Percentiles rank a stretch among this genome's conserved stretches.
These are phyloP conservation scores for Daldinia bambusicola DNA, from an alignment of 495 filamentous ascomycete genomes.

Conservation along the genomic window DNA sequence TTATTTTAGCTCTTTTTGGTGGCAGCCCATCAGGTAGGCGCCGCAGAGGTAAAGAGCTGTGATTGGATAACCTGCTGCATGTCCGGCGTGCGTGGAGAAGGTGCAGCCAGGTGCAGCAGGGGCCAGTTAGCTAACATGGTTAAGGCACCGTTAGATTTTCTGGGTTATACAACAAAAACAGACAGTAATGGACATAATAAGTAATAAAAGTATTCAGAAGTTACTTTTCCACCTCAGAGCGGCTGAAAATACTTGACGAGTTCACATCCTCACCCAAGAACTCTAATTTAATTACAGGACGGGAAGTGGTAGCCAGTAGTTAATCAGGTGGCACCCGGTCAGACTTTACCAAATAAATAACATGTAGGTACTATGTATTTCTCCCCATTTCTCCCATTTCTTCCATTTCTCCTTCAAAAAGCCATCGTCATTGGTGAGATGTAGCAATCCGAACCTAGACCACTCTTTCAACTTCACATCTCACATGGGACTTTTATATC, in stretches of 20 bases:
- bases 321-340: constrained; percentile 15
- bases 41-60: not conserved
- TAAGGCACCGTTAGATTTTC: constrained; percentile 26
- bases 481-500: constrained; percentile 3
- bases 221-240: constrained; percentile 21
- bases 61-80: constrained; percentile 25
- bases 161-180: constrained; percentile 3
- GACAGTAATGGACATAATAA: too few species aligned
- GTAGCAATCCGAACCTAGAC: constrained; percentile 36
- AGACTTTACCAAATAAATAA: constrained; percentile 14
- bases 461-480: constrained; percentile 12
- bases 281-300: constrained; percentile 46
- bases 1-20: constrained; percentile 43
- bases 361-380: too few species aligned
- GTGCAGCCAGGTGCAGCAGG: constrained; percentile 35
- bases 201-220: constrained; percentile 16
- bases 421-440: constrained; percentile 28
- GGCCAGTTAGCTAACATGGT: constrained; percentile 30
- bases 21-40: constrained; percentile 26
- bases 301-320: constrained; percentile 34
- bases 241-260: constrained; percentile 18
- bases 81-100: constrained; percentile 33
- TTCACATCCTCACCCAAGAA: constrained; percentile 19
- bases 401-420: not conserved
- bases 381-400: not conserved